These are phyloP conservation scores for Tricholoma terreum DNA, from an alignment of 768 basidiomycete genomes.

Conservation along the genomic window DNA sequence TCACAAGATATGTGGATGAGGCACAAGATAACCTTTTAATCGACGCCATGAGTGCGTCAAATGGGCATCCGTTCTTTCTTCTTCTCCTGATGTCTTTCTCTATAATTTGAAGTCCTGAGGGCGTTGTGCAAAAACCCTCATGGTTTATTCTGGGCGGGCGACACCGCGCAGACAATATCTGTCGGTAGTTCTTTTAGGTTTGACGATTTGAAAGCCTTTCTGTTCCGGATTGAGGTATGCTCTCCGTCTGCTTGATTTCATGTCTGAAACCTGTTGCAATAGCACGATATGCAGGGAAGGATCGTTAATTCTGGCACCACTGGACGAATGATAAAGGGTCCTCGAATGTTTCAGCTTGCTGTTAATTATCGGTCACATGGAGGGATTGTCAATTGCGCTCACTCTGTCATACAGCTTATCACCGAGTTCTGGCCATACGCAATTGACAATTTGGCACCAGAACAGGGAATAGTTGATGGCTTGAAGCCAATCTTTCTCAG, in stretches of 20 bases:
- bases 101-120: constrained; percentile 46
- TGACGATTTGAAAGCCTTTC: constrained; percentile 65
- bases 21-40: constrained; percentile 70
- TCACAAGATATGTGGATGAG: constrained; percentile 66
- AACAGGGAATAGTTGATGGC: constrained; percentile 53
- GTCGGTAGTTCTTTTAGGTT: constrained; percentile 72
- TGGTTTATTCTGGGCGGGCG: constrained; percentile 77
- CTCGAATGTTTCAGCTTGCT: constrained; percentile 50
- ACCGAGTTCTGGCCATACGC: constrained; percentile 58
- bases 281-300: constrained; percentile 12
- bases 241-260: not conserved
- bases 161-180: constrained; percentile 77
- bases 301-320: not conserved
- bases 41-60: constrained; percentile 50
- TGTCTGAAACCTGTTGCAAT: too few species aligned
- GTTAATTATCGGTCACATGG: constrained; percentile 70
- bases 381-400: constrained; percentile 70
- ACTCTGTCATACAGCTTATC: constrained; percentile 61
- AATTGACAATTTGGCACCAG: constrained; percentile 56
- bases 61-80: not conserved
- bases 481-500: constrained; percentile 56
- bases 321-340: constrained; percentile 2
- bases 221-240: constrained; percentile 58
- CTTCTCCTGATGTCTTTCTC: not conserved
- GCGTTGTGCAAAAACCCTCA: constrained; percentile 57